These are phyloP conservation scores for Cajanus cajan DNA, from an alignment of 306 rosid genomes.

Conservation along the genomic window DNA sequence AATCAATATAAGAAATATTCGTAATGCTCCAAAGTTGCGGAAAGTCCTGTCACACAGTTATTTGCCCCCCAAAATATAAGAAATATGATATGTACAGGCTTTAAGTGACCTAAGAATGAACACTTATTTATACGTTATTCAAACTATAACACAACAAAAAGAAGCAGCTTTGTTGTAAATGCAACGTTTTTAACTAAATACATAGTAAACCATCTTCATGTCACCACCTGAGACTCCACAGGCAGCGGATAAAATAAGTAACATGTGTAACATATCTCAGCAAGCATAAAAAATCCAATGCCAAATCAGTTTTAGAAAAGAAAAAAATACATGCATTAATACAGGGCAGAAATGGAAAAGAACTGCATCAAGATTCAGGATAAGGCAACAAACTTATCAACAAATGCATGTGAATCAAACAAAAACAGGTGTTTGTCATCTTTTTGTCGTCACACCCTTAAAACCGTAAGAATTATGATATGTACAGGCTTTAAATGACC, in stretches of 20 bases:
- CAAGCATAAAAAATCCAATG: not conserved
- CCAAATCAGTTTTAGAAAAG: not conserved
- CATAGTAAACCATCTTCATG: not conserved
- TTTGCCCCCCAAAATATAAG: not conserved
- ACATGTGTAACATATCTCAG: not conserved
- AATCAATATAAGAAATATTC: constrained; percentile 6
- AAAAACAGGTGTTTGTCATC: not conserved
- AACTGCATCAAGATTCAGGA: constrained; percentile 10
- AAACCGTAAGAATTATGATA: not conserved
- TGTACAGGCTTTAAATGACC: not conserved
- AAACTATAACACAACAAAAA: constrained; percentile 14
- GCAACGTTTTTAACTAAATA: not conserved
- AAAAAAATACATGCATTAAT: not conserved
- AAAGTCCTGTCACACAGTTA: not conserved
- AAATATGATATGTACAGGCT: not conserved
- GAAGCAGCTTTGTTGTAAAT: not conserved
- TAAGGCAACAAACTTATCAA: constrained; percentile 8
- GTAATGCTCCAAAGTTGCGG: not conserved
- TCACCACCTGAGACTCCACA: not conserved
- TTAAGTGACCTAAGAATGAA: constrained; percentile 8
- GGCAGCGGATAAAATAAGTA: not conserved
- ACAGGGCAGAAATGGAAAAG: constrained; percentile 13
- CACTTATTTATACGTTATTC: not conserved
- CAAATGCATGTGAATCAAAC: not conserved
- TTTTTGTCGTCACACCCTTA: not conserved